Conservation (phyloP, 139 green algal genomes). For the Asterochloris erici region DNA sequence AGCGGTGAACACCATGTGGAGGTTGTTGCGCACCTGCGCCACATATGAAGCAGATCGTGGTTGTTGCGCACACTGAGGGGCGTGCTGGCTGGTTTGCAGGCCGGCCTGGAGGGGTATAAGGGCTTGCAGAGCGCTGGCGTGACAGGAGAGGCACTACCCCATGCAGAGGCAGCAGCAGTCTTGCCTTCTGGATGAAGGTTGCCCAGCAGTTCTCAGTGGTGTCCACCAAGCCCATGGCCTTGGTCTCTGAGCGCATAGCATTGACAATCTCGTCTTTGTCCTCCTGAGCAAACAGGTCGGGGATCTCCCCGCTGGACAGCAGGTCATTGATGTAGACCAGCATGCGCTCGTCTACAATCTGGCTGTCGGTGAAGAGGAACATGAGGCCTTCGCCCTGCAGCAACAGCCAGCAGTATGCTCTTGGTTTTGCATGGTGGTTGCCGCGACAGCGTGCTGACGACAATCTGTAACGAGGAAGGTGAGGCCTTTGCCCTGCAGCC, state of each 20-base stretch:
- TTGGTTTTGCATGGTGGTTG: not conserved
- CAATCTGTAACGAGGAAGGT: no score
- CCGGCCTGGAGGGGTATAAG: not conserved
- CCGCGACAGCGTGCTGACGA: no score
- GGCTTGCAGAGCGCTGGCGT: not conserved
- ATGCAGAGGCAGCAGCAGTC: not conserved
- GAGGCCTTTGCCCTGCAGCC: no score
- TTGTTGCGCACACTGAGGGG: not conserved
- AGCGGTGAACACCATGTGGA: slow-evolving; percentile 82
- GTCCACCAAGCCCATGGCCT: slow-evolving; percentile 74
- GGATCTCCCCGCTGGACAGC: slow-evolving; percentile 80
- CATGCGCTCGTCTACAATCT: slow-evolving; percentile 85
- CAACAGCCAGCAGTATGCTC: not conserved
- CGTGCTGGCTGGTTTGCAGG: no score
- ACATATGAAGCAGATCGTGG: not conserved
- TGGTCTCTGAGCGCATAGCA: slow-evolving; percentile 75
- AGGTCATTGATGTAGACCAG: slow-evolving; percentile 89
- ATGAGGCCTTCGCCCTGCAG: slow-evolving; percentile 73
- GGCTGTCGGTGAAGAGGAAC: slow-evolving; percentile 83
- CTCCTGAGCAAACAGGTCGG: slow-evolving; percentile 82
- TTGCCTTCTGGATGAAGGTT: slow-evolving; percentile 74
- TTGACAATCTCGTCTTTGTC: slow-evolving; percentile 90
- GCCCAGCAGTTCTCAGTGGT: slow-evolving; percentile 81
- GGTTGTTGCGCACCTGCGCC: slow-evolving; percentile 11
- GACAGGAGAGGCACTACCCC: not conserved